Percentiles rank a stretch among this genome's conserved stretches.
These are phyloP conservation scores for Porcisia hertigi DNA, from an alignment of 208 protist genomes.

Conservation along the genomic window DNA sequence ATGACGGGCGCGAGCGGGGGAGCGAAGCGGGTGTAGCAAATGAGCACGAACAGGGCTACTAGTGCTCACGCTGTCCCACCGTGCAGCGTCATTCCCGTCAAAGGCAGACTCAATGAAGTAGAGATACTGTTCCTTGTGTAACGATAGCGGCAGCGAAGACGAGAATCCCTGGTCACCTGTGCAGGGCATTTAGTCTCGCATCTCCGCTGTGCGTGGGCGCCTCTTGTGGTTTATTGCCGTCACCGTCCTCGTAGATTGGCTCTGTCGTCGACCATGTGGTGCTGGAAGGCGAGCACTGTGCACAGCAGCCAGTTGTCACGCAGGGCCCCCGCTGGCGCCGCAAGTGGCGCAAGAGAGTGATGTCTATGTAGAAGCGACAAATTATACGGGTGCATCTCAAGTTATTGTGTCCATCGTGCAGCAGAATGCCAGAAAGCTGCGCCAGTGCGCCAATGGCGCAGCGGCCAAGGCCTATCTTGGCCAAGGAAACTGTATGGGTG, in stretches of 20 bases:
- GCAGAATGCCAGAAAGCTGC: slow-evolving; percentile 27
- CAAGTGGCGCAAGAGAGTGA: slow-evolving; percentile 44
- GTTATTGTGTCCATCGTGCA: slow-evolving; percentile 39
- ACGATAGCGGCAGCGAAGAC: not conserved
- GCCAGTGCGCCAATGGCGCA: slow-evolving; percentile 30
- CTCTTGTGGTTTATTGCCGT: not conserved
- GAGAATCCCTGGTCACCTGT: slow-evolving; percentile 13
- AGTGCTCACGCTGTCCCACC: too few species aligned
- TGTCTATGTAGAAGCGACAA: slow-evolving; percentile 50
- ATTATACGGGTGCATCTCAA: slow-evolving; percentile 33
- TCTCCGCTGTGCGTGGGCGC: not conserved
- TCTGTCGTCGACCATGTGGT: not conserved
- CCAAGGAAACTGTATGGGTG: slow-evolving; percentile 40
- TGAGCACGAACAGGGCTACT: too few species aligned
- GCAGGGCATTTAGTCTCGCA: not conserved
- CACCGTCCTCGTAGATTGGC: not conserved
- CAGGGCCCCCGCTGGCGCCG: slow-evolving; percentile 24
- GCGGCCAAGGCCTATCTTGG: slow-evolving; percentile 35
- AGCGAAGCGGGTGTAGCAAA: too few species aligned
- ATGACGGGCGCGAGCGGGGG: too few species aligned
- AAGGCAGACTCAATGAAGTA: too few species aligned
- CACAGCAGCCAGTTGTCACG: not conserved
- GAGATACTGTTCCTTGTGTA: not conserved
- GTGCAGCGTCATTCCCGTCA: too few species aligned
- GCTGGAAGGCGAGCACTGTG: too few species aligned